A percentile compares a stretch with the other conserved stretches of the same genome.
Conservation (phyloP, 1,284 basidiomycete genomes). For the Vanrija sp. region DNA sequence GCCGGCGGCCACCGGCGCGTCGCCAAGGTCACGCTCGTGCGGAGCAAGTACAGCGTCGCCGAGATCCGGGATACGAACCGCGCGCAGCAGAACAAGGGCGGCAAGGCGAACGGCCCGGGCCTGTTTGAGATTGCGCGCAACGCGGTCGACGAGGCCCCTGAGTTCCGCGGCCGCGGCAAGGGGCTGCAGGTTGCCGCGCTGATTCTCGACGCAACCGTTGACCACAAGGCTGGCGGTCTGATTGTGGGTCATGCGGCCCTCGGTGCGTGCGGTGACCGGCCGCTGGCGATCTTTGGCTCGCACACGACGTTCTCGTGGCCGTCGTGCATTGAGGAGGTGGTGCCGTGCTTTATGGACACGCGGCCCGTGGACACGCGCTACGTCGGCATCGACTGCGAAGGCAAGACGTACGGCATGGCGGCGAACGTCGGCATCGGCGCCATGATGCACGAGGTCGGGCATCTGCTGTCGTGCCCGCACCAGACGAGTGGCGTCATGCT, state of each 20-base stretch:
- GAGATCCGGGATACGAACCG: slow-evolving; percentile 2
- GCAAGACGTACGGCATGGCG: slow-evolving; percentile 8
- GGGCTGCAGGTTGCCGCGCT: slow-evolving; percentile 1
- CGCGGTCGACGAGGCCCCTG: slow-evolving; percentile 3
- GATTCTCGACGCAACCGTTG: slow-evolving; percentile 3
- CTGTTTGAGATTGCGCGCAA: slow-evolving; percentile 1
- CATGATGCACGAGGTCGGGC: slow-evolving; percentile 11
- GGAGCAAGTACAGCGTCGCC: background rate
- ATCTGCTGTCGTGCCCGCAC: slow-evolving; percentile 7
- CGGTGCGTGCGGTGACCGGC: background rate
- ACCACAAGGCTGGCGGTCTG: background rate
- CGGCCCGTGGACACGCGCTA: slow-evolving; percentile 1
- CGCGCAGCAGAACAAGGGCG: slow-evolving; percentile 7
- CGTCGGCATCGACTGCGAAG: slow-evolving; percentile 9
- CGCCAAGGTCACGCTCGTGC: slow-evolving; percentile 5
- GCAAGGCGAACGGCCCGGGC: background rate
- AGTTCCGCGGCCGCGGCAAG: background rate
- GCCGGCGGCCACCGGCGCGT: background rate
- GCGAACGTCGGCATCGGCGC: slow-evolving; percentile 11
- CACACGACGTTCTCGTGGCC: slow-evolving; percentile 9
- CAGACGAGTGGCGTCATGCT: slow-evolving; percentile 10
- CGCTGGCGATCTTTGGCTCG: slow-evolving; percentile 6
- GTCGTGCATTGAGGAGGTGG: background rate
- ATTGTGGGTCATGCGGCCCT: slow-evolving; percentile 10
- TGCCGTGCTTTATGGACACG: background rate